Base-by-base conservation (phyloP, 1,284 basidiomycete genomes). In the Leccinum subspadiceum region DNA sequence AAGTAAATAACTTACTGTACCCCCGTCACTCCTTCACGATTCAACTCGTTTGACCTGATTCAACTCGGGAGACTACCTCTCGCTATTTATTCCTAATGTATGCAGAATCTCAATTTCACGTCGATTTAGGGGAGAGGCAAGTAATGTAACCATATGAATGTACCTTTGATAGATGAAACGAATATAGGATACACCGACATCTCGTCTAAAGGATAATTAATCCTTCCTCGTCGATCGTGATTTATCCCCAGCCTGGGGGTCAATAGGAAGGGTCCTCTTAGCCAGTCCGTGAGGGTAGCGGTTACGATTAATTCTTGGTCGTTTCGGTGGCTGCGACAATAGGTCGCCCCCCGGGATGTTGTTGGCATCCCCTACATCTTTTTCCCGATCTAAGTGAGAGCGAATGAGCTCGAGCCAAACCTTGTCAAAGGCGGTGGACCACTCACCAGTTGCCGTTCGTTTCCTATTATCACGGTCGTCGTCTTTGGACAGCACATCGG, bases 401-500 rank as follows among this genome's bases (percentile, higher is more conserved):
- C 22, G 20, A 31, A 53, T 53, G 22, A 58, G 31, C 44, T 51
- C 41, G 24, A 17, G 54, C 31, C 56, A 50, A 35, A 56, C 10
- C 20, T 26, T 3, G 20, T 17, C 24, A 48, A 7, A 4, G 17
- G 12, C 17, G 29, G 49, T 53, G 17, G 10, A 1, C 44, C 44
- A 74, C 82, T 65, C 75, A 90, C 89, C 89, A 70, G 86, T 82
- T 48, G 79, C 71, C 5, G 85, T 84, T 58, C 89, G 81, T 74
- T 92, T 92, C 67, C 87, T 79, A 60, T 74, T 81, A 62, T 89
- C 87, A 54, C 83, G 80, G 29, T 89, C 87, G 22, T 89, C 86
- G n/a, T 85, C 82, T 73, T 73, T 77, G 70, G 62, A 67, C 22
- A 61, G 68, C 51, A 68, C 26, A 17, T 84, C 81, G 26, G 68